Percentiles rank a stretch among this genome's conserved stretches.
Conservation (phyloP, 768 basidiomycete genomes). For the Hebeloma cylindrosporum region DNA sequence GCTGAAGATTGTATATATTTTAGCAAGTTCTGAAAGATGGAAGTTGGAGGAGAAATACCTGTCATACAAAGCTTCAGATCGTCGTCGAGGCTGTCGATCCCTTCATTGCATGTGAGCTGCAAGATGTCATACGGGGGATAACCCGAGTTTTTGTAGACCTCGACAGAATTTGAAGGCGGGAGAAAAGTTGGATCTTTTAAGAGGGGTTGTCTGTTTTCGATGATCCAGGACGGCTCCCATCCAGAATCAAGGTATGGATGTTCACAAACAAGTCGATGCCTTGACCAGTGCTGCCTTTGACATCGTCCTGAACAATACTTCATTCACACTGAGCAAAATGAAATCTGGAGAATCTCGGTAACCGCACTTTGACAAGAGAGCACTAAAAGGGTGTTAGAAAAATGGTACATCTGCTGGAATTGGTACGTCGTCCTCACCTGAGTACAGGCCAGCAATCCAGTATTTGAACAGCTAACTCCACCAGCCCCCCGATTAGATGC, state of each 20-base stretch:
- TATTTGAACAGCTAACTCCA: conserved; percentile 14
- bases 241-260: conserved; percentile 24
- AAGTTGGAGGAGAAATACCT: conserved; percentile 17
- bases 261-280: conserved; percentile 36
- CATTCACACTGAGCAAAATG: neutral
- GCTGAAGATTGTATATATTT: conserved; percentile 17
- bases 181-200: conserved; percentile 15
- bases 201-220: conserved; percentile 28
- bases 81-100: conserved; percentile 16
- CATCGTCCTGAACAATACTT: conserved; percentile 38
- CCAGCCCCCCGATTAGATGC: conserved; percentile 9
- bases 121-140: conserved; percentile 35
- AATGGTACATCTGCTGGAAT: neutral
- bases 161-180: conserved; percentile 10
- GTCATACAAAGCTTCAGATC: conserved; percentile 37
- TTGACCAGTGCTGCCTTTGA: conserved; percentile 36
- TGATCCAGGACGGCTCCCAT: conserved; percentile 38
- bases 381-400: conserved; percentile 14
- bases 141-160: conserved; percentile 23
- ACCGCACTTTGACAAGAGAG: conserved; percentile 20
- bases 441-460: conserved; percentile 28
- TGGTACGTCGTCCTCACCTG: conserved; percentile 19
- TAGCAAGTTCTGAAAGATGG: neutral
- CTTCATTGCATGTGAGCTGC: conserved; percentile 31
- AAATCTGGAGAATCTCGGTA: neutral